phyloP scores from a whole-genome alignment of 495 filamentous ascomycete species.

The Aspergillus wentii region DNA sequence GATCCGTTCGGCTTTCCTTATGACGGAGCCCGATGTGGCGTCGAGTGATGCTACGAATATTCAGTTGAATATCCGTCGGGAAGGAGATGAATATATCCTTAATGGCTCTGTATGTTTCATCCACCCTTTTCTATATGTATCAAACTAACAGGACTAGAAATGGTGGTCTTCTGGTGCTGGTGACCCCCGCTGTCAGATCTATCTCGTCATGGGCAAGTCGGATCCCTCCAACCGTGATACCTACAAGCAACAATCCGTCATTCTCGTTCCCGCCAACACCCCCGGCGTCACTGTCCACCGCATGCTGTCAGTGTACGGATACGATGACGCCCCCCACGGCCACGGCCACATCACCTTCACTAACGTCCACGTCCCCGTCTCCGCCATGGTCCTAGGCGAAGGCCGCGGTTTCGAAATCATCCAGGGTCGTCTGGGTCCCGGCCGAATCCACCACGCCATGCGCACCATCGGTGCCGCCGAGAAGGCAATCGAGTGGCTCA shows the following conservation, averaged over 20 bases:
- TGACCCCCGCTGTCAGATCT: conserved; percentile 83
- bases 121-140: conserved; percentile 1
- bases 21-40: conserved; percentile 86
- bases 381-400: conserved; percentile 80
- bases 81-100: conserved; percentile 78
- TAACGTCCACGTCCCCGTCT: conserved; percentile 73
- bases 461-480: conserved; percentile 84
- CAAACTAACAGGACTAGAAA: conserved; percentile 51
- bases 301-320: conserved; percentile 86
- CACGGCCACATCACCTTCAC: conserved; percentile 86
- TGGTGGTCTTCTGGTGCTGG: conserved; percentile 95
- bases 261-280: conserved; percentile 71
- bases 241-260: conserved; percentile 85
- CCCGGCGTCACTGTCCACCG: conserved; percentile 78
- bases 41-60: conserved; percentile 89
- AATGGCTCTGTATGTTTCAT: conserved; percentile 67
- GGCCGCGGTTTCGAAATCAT: conserved; percentile 96
- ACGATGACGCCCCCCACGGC: conserved; percentile 91
- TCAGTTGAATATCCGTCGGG: conserved; percentile 68
- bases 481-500: conserved; percentile 80
- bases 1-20: conserved; percentile 86
- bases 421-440: conserved; percentile 85
- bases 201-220: conserved; percentile 89
- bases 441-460: conserved; percentile 93
- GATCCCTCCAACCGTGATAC: conserved; percentile 64